Evolutionary conservation across 208 protist genomes (phyloP).

Genomic region (Leishmania major): DNA sequence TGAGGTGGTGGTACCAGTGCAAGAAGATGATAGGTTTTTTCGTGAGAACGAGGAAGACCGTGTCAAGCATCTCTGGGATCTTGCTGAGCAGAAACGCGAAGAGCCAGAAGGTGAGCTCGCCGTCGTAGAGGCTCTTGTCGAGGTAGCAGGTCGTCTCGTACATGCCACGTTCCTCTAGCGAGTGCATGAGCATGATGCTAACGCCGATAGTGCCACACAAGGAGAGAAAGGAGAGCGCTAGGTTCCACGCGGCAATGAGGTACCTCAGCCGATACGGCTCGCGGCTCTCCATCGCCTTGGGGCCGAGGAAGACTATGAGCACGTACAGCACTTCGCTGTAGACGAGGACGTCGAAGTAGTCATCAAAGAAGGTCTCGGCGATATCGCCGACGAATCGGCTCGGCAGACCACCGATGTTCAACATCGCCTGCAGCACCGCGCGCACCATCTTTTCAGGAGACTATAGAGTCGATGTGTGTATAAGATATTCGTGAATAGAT

Average conservation of each 20-base stretch:
- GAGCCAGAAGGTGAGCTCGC: slow-evolving; percentile 47
- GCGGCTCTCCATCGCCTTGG: slow-evolving; percentile 67
- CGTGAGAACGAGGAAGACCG: slow-evolving; percentile 79
- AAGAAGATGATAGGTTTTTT: slow-evolving; percentile 92
- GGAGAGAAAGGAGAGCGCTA: slow-evolving; percentile 79
- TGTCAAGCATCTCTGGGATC: slow-evolving; percentile 91
- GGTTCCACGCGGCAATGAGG: slow-evolving; percentile 79
- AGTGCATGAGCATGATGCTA: slow-evolving; percentile 33
- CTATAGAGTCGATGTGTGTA: neutral
- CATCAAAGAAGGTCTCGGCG: slow-evolving; percentile 40
- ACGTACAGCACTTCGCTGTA: slow-evolving; percentile 57
- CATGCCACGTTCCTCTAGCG: slow-evolving; percentile 43
- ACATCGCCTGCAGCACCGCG: slow-evolving; percentile 26
- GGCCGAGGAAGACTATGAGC: slow-evolving; percentile 59
- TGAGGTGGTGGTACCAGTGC: slow-evolving; percentile 95
- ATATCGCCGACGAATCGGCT: slow-evolving; percentile 40
- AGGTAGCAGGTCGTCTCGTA: slow-evolving; percentile 55
- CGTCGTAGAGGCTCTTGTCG: slow-evolving; percentile 52
- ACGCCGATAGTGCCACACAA: slow-evolving; percentile 36
- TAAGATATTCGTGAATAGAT: neutral
- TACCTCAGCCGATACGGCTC: slow-evolving; percentile 52
- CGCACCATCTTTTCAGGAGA: slow-evolving; percentile 8
- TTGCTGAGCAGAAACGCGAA: slow-evolving; percentile 82
- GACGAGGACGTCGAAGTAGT: slow-evolving; percentile 57
- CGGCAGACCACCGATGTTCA: slow-evolving; percentile 42